A percentile compares a stretch with the other conserved stretches of the same genome.
phyloP scores from a whole-genome alignment of 2,329 filamentous ascomycete species.

The Coccinonectria pachysandricola region DNA sequence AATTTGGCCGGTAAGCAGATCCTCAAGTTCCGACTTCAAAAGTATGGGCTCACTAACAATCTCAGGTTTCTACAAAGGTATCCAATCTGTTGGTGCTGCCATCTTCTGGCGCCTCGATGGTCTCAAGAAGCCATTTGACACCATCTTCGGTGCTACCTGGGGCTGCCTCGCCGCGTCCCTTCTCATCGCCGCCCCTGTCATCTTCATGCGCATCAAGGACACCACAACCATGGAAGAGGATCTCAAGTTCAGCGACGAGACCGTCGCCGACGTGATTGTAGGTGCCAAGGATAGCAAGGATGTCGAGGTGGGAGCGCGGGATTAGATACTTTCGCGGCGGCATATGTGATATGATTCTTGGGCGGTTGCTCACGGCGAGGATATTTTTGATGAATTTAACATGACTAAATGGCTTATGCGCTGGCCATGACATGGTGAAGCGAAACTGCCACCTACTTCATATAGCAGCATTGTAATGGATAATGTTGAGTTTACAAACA shows the following conservation, averaged over 20 bases:
- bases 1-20: constrained; percentile 49
- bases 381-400: too few species aligned
- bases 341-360: too few species aligned
- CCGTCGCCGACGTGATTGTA: constrained; percentile 53
- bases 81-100: constrained; percentile 18
- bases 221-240: constrained; percentile 69
- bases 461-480: too few species aligned
- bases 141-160: constrained; percentile 62
- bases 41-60: not conserved
- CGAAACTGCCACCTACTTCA: too few species aligned
- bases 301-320: too few species aligned
- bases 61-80: constrained; percentile 64
- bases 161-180: constrained; percentile 61
- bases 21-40: constrained; percentile 1
- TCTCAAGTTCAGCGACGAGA: constrained; percentile 78
- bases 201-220: constrained; percentile 68
- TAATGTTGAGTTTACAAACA: too few species aligned
- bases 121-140: constrained; percentile 45
- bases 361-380: too few species aligned
- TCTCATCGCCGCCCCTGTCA: constrained; percentile 65
- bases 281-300: constrained; percentile 7
- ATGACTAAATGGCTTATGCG: too few species aligned
- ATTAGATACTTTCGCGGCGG: too few species aligned
- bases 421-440: too few species aligned
- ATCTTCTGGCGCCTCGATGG: constrained; percentile 20